These are phyloP conservation scores for Lachancea fermentati DNA, from an alignment of 805 yeast genomes.

Conservation along the genomic window DNA sequence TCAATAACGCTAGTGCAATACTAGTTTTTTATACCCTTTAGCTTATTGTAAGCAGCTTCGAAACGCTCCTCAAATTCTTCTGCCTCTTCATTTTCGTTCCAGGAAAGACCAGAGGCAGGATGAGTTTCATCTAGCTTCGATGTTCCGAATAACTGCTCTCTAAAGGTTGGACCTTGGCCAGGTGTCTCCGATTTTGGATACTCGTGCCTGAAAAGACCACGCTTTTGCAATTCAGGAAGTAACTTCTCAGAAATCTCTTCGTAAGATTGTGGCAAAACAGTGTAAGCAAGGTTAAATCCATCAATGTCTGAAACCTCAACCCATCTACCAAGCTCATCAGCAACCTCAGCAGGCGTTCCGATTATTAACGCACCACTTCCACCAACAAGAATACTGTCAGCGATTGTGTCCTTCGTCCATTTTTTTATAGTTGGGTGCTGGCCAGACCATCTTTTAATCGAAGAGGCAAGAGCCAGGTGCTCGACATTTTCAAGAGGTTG, in stretches of 20 bases:
- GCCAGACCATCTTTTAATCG: constrained; percentile 34
- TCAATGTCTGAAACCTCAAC: constrained; percentile 37
- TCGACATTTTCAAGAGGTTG: constrained; percentile 32
- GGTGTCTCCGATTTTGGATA: constrained; percentile 29
- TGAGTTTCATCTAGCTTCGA: constrained; percentile 16
- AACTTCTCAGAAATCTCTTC: constrained; percentile 35
- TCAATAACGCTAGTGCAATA: neutral
- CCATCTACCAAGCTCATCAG: constrained; percentile 37
- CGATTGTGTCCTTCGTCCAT: constrained; percentile 15
- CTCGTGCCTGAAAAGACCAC: constrained; percentile 35
- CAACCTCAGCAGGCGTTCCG: constrained; percentile 37
- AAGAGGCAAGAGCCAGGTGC: constrained; percentile 32
- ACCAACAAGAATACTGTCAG: constrained; percentile 19
- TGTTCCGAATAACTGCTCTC: constrained; percentile 34
- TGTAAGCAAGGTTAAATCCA: constrained; percentile 39
- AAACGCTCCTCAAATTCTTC: constrained; percentile 9
- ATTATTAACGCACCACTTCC: constrained; percentile 31
- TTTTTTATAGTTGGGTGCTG: constrained; percentile 20
- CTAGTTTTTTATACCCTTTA: neutral
- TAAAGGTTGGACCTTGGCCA: constrained; percentile 23
- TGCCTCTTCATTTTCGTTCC: constrained; percentile 7
- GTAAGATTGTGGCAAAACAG: constrained; percentile 34
- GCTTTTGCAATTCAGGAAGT: constrained; percentile 32
- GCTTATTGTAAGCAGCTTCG: constrained; percentile 2
- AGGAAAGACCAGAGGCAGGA: constrained; percentile 14